Conservation (phyloP, 345 rosid species). For the Moricandia arvensis region DNA sequence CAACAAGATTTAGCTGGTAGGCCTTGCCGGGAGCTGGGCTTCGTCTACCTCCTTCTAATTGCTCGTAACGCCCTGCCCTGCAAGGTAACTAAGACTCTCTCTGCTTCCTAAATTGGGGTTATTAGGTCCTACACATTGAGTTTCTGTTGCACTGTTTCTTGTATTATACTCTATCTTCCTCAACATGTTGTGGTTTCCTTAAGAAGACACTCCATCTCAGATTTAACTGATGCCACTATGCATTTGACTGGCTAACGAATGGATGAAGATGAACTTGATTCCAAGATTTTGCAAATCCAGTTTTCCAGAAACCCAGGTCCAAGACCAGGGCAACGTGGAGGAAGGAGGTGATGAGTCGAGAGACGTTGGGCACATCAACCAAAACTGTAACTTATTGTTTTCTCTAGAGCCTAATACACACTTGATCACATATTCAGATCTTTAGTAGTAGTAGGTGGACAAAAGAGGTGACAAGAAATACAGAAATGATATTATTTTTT, state of each 20-base stretch:
- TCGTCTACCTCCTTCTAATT: conserved; percentile 64
- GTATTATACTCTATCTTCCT: background rate
- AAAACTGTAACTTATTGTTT: conserved; percentile 10
- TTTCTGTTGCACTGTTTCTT: conserved; percentile 7
- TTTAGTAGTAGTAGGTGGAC: background rate
- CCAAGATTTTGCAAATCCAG: conserved; percentile 63
- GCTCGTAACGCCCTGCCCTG: conserved; percentile 82
- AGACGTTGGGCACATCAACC: conserved; percentile 8
- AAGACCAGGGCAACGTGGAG: conserved; percentile 59
- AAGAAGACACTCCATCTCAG: background rate
- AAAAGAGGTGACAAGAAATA: background rate
- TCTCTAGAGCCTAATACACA: background rate
- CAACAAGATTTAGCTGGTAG: conserved; percentile 44
- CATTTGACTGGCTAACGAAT: conserved; percentile 59
- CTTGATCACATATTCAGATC: background rate
- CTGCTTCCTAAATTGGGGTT: background rate
- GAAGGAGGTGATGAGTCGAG: conserved; percentile 49
- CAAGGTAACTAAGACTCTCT: conserved; percentile 54
- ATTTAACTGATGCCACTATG: background rate
- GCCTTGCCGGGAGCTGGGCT: conserved; percentile 42
- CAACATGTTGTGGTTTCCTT: background rate
- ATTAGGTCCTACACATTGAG: background rate
- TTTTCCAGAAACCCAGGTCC: conserved; percentile 76
- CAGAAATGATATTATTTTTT: background rate
- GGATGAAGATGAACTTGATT: conserved; percentile 71